A percentile compares a stretch with the other conserved stretches of the same genome.
These are phyloP conservation scores for Cryptococcus floricola DNA, from an alignment of 1,284 basidiomycete genomes.

Conservation along the genomic window DNA sequence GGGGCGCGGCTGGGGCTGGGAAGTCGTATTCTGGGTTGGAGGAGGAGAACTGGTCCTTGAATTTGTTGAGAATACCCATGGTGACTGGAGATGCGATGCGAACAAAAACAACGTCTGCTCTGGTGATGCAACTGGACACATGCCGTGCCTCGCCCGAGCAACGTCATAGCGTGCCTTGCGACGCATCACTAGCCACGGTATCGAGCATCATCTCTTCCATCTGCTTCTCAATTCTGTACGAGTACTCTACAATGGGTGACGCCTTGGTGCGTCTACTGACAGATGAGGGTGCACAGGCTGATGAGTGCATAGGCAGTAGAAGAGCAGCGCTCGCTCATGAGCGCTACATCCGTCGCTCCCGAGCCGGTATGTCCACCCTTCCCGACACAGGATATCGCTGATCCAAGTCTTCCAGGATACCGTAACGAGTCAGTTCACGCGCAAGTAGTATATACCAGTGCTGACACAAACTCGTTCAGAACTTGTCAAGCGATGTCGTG, in stretches of 20 bases:
- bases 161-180: no score
- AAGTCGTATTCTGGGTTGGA: conserved; percentile 6
- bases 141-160: no score
- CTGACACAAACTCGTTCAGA: conserved; percentile 24
- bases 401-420: conserved; percentile 22
- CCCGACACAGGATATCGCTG: background rate
- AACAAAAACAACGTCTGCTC: no score
- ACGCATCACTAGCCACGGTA: no score
- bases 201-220: no score
- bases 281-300: no score
- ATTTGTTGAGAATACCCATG: conserved; percentile 46
- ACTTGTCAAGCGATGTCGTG: conserved; percentile 71
- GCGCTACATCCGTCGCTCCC: conserved; percentile 29
- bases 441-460: background rate
- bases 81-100: background rate
- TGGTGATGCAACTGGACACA: no score
- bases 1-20: conserved; percentile 9
- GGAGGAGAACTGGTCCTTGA: conserved; percentile 24
- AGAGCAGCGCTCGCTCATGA: conserved; percentile 41
- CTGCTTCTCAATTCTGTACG: no score
- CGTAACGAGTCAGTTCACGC: conserved; percentile 22
- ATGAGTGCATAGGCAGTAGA: conserved; percentile 25
- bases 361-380: conserved; percentile 31
- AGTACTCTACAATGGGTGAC: no score
- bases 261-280: no score